Conservation (phyloP, 352 stramenopile genomes). For the Pythium vanterpoolii region DNA sequence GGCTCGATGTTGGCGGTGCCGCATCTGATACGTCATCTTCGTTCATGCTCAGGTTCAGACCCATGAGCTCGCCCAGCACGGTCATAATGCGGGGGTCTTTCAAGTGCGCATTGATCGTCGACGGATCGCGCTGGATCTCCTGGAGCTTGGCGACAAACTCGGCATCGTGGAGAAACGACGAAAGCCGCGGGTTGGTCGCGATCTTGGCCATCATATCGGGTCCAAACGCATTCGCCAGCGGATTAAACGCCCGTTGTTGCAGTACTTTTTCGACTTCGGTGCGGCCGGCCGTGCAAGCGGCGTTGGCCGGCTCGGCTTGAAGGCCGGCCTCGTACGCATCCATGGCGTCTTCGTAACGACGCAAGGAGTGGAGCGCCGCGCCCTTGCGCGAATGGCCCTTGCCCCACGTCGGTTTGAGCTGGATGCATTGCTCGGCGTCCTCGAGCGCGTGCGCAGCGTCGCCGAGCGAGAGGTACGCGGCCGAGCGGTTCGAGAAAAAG, state of each 20-base stretch:
- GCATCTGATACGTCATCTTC: slow-evolving; percentile 47
- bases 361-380: slow-evolving; percentile 94
- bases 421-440: slow-evolving; percentile 96
- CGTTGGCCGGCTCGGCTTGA: slow-evolving; percentile 90
- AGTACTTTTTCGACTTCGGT: slow-evolving; percentile 93
- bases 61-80: slow-evolving; percentile 83
- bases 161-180: slow-evolving; percentile 89
- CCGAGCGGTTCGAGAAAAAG: slow-evolving; percentile 98
- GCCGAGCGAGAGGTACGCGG: slow-evolving; percentile 95
- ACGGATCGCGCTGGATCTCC: slow-evolving; percentile 73
- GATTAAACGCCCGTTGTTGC: slow-evolving; percentile 69
- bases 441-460: slow-evolving; percentile 92
- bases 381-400: slow-evolving; percentile 99
- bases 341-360: slow-evolving; percentile 82
- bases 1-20: slow-evolving; percentile 39
- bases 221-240: slow-evolving; percentile 90
- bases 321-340: slow-evolving; percentile 86
- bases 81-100: slow-evolving; percentile 85
- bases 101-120: slow-evolving; percentile 75
- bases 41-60: slow-evolving; percentile 74
- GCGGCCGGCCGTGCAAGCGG: slow-evolving; percentile 90
- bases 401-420: slow-evolving; percentile 92
- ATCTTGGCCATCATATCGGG: slow-evolving; percentile 95
- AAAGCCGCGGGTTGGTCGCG: slow-evolving; percentile 84
- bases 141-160: slow-evolving; percentile 83